These are phyloP conservation scores for Candolleomyces efflorescens DNA, from an alignment of 768 basidiomycete genomes.

Conservation along the genomic window DNA sequence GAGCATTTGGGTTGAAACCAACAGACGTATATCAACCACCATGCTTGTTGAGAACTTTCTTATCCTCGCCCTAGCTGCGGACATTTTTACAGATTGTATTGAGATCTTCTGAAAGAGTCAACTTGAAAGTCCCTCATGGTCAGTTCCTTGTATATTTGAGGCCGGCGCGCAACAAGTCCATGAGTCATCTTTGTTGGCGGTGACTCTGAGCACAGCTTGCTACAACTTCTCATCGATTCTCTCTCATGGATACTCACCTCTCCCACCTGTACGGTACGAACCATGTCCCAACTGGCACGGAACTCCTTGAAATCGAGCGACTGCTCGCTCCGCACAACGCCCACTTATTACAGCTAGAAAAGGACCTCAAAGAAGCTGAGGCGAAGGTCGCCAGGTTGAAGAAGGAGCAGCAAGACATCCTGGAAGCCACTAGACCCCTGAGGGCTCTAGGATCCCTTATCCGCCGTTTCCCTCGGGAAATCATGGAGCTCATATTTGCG, in stretches of 20 bases:
- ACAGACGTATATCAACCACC: no score
- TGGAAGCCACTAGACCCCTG: neutral
- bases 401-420: neutral
- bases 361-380: neutral
- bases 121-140: no score
- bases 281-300: neutral
- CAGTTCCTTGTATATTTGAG: no score
- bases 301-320: conserved; percentile 35
- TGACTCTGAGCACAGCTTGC: no score
- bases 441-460: neutral
- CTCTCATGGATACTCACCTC: neutral
- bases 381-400: neutral
- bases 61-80: no score
- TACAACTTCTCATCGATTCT: no score
- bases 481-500: neutral
- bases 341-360: conserved; percentile 6
- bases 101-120: no score
- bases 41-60: no score
- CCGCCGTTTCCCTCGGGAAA: neutral
- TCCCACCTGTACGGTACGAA: neutral
- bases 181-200: no score
- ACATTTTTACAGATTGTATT: no score
- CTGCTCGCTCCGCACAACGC: conserved; percentile 34
- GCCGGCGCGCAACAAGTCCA: no score
- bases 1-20: no score